phyloP scores from a whole-genome alignment of 2,329 filamentous ascomycete genomes.

The Xylaria sp. region DNA sequence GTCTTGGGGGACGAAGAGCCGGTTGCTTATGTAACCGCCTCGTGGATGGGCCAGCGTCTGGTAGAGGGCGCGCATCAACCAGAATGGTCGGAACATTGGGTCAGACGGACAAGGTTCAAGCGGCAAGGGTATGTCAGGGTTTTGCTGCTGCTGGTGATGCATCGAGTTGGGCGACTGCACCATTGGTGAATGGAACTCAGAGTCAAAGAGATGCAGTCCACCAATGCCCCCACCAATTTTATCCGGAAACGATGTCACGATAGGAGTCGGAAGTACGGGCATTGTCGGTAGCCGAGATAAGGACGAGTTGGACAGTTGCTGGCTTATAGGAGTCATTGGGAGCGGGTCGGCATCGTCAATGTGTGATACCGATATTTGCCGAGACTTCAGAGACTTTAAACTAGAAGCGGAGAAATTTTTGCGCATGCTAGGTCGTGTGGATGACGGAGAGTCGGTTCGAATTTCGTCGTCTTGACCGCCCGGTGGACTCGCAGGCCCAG shows the following conservation, averaged over 20 bases:
- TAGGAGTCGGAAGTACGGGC: slow-evolving; percentile 74
- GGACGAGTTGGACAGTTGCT: slow-evolving; percentile 63
- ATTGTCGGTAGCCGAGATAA: slow-evolving; percentile 64
- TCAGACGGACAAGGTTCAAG: slow-evolving; percentile 93
- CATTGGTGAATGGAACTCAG: slow-evolving; percentile 74
- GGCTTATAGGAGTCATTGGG: slow-evolving; percentile 78
- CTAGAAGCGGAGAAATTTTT: slow-evolving; percentile 79
- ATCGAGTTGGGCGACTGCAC: slow-evolving; percentile 71
- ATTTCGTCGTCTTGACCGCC: slow-evolving; percentile 52
- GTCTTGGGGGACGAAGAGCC: slow-evolving; percentile 90
- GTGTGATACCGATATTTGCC: slow-evolving; percentile 75
- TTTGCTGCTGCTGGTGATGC: slow-evolving; percentile 65
- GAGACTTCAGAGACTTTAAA: slow-evolving; percentile 75
- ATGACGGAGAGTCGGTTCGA: slow-evolving; percentile 64
- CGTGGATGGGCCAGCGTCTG: slow-evolving; percentile 91
- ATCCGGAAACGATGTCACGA: slow-evolving; percentile 69
- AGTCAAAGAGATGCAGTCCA: slow-evolving; percentile 85
- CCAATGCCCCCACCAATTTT: slow-evolving; percentile 66
- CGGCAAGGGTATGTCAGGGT: slow-evolving; percentile 73
- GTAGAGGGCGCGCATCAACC: slow-evolving; percentile 95
- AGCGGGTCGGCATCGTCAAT: slow-evolving; percentile 74
- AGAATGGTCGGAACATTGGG: slow-evolving; percentile 91
- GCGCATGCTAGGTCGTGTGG: slow-evolving; percentile 60
- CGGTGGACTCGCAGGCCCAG: slow-evolving; percentile 48
- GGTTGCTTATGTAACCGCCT: slow-evolving; percentile 90